Evolutionary conservation across 164 flowering plant species (phyloP), one percentile per base, ranked within the genome.

Genomic region (Magnolia sinica): DNA sequence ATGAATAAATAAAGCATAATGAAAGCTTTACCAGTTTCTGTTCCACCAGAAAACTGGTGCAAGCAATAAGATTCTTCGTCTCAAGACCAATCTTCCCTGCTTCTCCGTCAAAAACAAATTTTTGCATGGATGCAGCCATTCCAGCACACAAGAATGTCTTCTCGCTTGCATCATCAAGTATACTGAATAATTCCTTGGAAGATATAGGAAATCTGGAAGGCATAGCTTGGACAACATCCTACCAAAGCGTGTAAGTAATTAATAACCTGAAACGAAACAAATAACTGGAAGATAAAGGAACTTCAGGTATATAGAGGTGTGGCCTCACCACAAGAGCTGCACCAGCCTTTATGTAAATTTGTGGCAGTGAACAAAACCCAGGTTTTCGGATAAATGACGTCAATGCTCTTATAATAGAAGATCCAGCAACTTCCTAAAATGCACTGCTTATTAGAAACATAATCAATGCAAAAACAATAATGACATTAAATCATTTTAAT

Each of bases 91-190:
- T 86, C 87, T 92, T 92, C 52, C 85, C 92, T 82, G 92, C 89
- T 68, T 88, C 97, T 66, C 96, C 94, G 77, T 95, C 92, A 84
- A 95, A 90, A 14, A 95, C 87, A 84, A 85, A 91, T 71, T 85
- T 95, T 73, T 85, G 92, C 87, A 93, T 64, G 24, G 90, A 88
- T 37, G 81, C 82, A 72, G 94, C 96, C 31, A 89, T 80, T 31
- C 93, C 97, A 74, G 87, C 88, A 86, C 91, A 91, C 69, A 93
- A 81, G 76, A 93, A 95, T 9, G 98, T 95, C 68, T 75, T 85
- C 83, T 95, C 98, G 78, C 98, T 92, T 49, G 97, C 98, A 88
- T 91, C 93, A 79, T 92, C 94, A 76, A 95, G 93, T 71, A 95
- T 87, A 70, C 79, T 80, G 68, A 93, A 95, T 66, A 95, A 74